Base-by-base conservation (phyloP, 192 early-diverging fungal species). In the Podila horticola region DNA sequence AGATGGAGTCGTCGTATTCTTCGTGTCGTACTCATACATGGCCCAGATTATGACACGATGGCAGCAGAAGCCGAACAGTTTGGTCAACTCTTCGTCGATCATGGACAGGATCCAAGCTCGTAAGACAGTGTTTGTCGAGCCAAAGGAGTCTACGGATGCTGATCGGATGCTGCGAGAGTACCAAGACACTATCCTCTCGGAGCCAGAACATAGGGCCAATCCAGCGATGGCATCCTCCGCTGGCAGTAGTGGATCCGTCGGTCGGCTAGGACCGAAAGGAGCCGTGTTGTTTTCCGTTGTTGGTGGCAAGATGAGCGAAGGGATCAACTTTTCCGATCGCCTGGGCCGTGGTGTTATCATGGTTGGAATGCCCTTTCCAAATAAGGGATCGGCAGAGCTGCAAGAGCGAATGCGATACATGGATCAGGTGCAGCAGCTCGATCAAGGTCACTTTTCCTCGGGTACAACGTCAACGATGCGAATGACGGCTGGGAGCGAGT, bases 281-380 rank as follows among this genome's bases (percentile, higher is more conserved):
- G 94, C 95, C 0, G 82, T 99, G 5, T 82, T 99, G 58, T 87
- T 99, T 57, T 94, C 93, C 49, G 96, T 99, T 19, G 74, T 99
- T 0, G 93, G 93, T 28, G 96, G 96, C 29, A 94, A 94, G 65
- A 88, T 98, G 89, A 95, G 93, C 62, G 96, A 98, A 79, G 96
- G 96, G 1, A 98, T 97, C 75, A 95, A 94, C 59, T 97, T 98
- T 66, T 92, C 93, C 15, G 95, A 98, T 73, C 86, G 91, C 11
- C 62, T 98, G 68, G 96, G 94, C 15, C 84, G 96, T 61, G 90
- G 90, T 20, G 92, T 97, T 0, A 87, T 97, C 19, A 95, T 98
- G 92, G 82, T 97, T 20, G 96, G 96, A 1, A 83, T 98, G 61
- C 96, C 97, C 11, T 98, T 91, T 82, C 89, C 96, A 4, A 97